A percentile compares a stretch with the other conserved stretches of the same genome.
Conservation (phyloP, 2,329 filamentous ascomycete species). For the Akanthomyces lecanii region DNA sequence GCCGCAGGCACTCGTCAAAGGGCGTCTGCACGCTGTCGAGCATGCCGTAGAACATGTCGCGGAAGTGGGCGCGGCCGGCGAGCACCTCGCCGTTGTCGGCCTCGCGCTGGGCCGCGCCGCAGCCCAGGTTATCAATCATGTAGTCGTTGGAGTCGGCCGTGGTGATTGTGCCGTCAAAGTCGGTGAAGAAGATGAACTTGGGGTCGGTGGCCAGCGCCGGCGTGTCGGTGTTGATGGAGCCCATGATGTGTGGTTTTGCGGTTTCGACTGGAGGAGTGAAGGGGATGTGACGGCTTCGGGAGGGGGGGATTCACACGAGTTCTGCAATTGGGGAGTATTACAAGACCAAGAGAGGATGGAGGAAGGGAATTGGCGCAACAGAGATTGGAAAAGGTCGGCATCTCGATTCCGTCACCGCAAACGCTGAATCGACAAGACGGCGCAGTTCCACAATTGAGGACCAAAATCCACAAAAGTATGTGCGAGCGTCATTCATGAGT, state of each 20-base stretch:
- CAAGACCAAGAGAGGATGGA: background rate
- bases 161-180: slow-evolving; percentile 97
- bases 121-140: slow-evolving; percentile 90
- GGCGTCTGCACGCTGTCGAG: slow-evolving; percentile 79
- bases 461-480: slow-evolving; percentile 8
- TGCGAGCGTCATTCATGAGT: background rate
- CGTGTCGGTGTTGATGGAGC: slow-evolving; percentile 40
- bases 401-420: background rate
- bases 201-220: slow-evolving; percentile 65
- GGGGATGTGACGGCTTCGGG: background rate
- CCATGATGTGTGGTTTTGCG: slow-evolving; percentile 33
- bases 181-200: slow-evolving; percentile 96
- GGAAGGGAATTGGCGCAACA: background rate
- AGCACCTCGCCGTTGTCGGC: slow-evolving; percentile 75
- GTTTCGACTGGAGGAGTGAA: background rate
- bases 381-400: background rate
- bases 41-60: slow-evolving; percentile 87
- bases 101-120: slow-evolving; percentile 65
- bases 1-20: slow-evolving; percentile 75
- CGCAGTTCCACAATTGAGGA: slow-evolving; percentile 17
- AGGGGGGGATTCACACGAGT: no score
- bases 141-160: slow-evolving; percentile 61
- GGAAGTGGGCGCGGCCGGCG: slow-evolving; percentile 65
- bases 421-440: background rate
- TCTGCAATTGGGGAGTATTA: background rate